Evolutionary conservation across 2,329 filamentous ascomycete genomes (phyloP), one percentile per base, ranked within the genome.

Genomic region (Talaromyces sp.): DNA sequence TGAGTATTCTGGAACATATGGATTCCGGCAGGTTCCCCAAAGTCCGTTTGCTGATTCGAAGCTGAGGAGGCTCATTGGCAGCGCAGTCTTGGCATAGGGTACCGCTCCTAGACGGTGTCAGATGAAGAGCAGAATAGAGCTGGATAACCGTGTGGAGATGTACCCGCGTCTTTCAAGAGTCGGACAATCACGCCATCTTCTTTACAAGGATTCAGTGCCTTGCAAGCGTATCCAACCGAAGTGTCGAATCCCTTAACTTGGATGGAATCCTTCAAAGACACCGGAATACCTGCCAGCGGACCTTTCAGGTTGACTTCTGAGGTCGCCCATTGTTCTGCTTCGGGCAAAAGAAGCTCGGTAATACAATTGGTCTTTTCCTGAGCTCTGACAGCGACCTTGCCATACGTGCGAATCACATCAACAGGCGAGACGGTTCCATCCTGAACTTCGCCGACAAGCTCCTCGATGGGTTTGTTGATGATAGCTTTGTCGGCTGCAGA

Each of bases 31-130:
- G 35, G 87, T 84, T 8, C 93, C 93, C 91, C 93, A 98, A 21
- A 97, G 80, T 65, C 87, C 85, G 69, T 88, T 89, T 58, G 86
- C 86, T 16, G 89, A 92, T 75, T 96, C 92, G 70, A 96, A 96
- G 63, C 89, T 92, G 44, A 96, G 82, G 1, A 96, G 83, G 0
- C 92, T 96, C 62, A 93, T 89, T 5, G 93, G 93, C 1, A 96
- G 75, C 66, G 95, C 95, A 0, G 93, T 97, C 81, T 97, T 98
- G 66, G 93, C 91, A 72, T 96, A 96, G 0, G 93, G 93, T 1
- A 97, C 83, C 0, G 93, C 92, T 23, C 93, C 84, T 81, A 37
- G 18, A 14, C 28, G 12, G 33, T 25, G 39, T 70, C 35, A 69
- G 60, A 42, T 23, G 23, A 21, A 44, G 33, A 31, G 9, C 2